These are phyloP conservation scores for Erigeron philadelphicus DNA, from an alignment of 140 eudicot species.

Conservation along the genomic window DNA sequence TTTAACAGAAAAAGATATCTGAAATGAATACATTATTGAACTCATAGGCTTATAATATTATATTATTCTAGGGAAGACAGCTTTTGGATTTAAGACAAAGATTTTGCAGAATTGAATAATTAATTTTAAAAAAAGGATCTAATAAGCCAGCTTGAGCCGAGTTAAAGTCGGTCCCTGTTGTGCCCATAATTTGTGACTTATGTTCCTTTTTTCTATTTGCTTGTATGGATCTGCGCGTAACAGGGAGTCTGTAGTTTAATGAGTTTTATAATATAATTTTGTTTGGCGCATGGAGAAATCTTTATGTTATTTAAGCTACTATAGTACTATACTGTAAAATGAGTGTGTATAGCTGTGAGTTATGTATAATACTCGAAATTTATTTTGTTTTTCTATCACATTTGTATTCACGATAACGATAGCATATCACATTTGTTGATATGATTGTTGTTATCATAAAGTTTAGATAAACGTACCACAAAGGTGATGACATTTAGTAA, in stretches of 20 bases:
- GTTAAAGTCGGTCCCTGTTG: slow-evolving; percentile 22
- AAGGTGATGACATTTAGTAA: no score
- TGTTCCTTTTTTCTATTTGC: not conserved
- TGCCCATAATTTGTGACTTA: slow-evolving; percentile 20
- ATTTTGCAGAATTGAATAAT: slow-evolving; percentile 18
- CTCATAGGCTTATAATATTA: not conserved
- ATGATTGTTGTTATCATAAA: no score
- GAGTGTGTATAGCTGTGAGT: no score
- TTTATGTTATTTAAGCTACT: no score
- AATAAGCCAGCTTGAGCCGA: slow-evolving; percentile 31
- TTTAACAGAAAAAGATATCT: slow-evolving; percentile 14
- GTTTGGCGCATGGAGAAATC: no score
- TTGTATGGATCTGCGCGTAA: slow-evolving; percentile 9
- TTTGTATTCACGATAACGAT: no score
- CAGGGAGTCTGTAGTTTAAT: not conserved
- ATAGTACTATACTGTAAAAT: no score
- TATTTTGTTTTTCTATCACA: no score
- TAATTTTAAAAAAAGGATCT: slow-evolving; percentile 17
- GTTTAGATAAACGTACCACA: no score
- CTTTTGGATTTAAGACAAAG: slow-evolving; percentile 41
- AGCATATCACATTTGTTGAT: no score
- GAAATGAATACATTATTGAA: slow-evolving; percentile 19
- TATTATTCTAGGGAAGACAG: slow-evolving; percentile 20
- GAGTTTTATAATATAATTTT: no score
- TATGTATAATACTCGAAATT: no score